These are phyloP conservation scores for Macrocybe gigantea DNA, from an alignment of 768 basidiomycete species.

Conservation along the genomic window DNA sequence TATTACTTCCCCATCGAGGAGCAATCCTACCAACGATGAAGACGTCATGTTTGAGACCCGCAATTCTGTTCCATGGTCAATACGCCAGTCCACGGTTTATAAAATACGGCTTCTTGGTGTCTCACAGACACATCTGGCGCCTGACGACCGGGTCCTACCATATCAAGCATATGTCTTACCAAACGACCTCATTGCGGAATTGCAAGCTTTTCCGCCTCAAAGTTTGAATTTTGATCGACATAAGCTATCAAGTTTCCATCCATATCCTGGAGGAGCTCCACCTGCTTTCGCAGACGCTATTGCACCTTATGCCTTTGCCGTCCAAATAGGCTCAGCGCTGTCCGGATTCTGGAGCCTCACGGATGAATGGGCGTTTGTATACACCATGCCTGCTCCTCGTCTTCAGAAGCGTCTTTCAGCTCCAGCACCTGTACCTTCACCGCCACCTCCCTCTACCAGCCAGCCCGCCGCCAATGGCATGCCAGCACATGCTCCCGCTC, in stretches of 20 bases:
- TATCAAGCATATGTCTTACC: conserved; percentile 66
- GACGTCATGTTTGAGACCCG: conserved; percentile 16
- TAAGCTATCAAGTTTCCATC: conserved; percentile 45
- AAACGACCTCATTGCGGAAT: conserved; percentile 41
- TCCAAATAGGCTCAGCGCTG: conserved; percentile 63
- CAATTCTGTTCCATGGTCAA: conserved; percentile 40
- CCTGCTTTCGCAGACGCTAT: conserved; percentile 46
- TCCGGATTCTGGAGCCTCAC: conserved; percentile 66
- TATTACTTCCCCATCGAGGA: conserved; percentile 1
- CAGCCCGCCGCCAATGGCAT: conserved; percentile 5
- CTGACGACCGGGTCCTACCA: conserved; percentile 60
- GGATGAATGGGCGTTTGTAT: conserved; percentile 65
- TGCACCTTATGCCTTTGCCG: conserved; percentile 61
- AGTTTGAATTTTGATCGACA: conserved; percentile 37
- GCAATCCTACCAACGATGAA: conserved; percentile 12
- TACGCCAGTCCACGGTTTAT: conserved; percentile 58
- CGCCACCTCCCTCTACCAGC: conserved; percentile 7
- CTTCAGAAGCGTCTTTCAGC: neutral
- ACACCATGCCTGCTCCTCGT: conserved; percentile 27
- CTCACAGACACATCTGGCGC: conserved; percentile 37
- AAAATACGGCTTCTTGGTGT: conserved; percentile 64
- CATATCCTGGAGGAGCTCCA: conserved; percentile 26
- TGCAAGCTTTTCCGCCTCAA: conserved; percentile 38
- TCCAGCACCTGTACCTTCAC: conserved; percentile 10
- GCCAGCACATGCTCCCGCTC: no score